Base-by-base conservation (phyloP, 352 stramenopile genomes). In the Lagenidium giganteum region DNA sequence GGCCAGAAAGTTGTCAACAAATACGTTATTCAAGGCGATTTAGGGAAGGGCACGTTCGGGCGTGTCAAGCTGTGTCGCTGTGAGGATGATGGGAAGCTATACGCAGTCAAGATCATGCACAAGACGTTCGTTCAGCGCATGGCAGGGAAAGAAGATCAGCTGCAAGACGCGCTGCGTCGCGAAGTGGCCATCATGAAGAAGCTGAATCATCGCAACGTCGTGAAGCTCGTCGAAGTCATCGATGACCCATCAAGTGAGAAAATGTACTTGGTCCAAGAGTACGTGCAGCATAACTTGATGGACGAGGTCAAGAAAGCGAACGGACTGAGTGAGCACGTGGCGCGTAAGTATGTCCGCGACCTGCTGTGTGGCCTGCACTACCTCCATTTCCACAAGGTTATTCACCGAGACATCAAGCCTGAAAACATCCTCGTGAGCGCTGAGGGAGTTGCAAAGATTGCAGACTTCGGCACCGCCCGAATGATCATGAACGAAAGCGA, bases 171-270 rank as follows among this genome's bases (percentile, higher is more conserved):
- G 18, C 37, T 94, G 43, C 75, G 80, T 8, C 74, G 84, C 18
- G 93, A 98, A 61, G 94, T 98, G 18, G 89, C 87, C 8, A 97
- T 98, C 49, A 98, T 98, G 93, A 97, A 97, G 64, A 96, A 96
- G 47, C 68, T 98, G 3, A 87, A 82, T 47, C 93, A 98, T 59
- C 78, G 67, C 21, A 96, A 98, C 59, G 87, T 98, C 17, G 82
- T 98, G 36, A 73, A 89, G 37, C 74, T 98, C 13, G 88, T 96
- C 22, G 93, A 98, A 54, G 90, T 97, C 14, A 97, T 98, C 37
- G 93, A 97, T 47, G 90, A 97, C 38, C 87, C 85, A 5, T 87
- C 82, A 20, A 90, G 85, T 20, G 87, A 97, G 57, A 96, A 97
- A 51, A 91, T 98, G 61, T 98, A 98, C 53, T 67, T 98, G 0